These are phyloP conservation scores for Pleurotus eryngii DNA, from an alignment of 768 basidiomycete genomes.

Conservation along the genomic window DNA sequence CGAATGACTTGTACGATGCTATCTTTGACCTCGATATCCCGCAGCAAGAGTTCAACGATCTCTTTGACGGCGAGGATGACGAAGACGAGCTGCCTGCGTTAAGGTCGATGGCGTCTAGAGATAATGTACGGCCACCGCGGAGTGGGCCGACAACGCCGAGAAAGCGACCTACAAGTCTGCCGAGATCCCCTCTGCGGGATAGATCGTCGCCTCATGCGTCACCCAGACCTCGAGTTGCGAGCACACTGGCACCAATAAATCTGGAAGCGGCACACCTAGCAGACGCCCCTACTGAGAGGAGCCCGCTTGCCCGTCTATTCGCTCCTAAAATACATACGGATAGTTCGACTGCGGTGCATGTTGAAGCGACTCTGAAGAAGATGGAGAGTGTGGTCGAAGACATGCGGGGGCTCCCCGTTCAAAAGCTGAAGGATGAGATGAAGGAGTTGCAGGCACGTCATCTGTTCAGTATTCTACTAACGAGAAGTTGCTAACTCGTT, in stretches of 20 bases:
- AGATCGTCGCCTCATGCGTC: constrained; percentile 14
- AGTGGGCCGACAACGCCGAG: constrained; percentile 20
- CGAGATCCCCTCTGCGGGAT: constrained; percentile 13
- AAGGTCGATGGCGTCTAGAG: constrained; percentile 36
- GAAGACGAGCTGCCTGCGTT: constrained; percentile 35
- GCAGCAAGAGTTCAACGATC: constrained; percentile 35
- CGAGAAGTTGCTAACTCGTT: neutral
- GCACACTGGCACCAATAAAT: constrained; percentile 14
- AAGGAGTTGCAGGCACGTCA: constrained; percentile 70
- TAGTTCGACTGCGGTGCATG: constrained; percentile 18
- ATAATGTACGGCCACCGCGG: constrained; percentile 23
- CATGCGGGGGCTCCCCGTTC: constrained; percentile 60
- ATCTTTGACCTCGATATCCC: constrained; percentile 69
- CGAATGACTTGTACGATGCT: constrained; percentile 68
- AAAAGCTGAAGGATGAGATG: constrained; percentile 73
- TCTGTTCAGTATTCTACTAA: neutral
- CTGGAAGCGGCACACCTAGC: constrained; percentile 14
- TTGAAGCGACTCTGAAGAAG: constrained; percentile 46
- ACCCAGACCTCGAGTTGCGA: constrained; percentile 15
- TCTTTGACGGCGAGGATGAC: constrained; percentile 46
- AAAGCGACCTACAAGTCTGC: constrained; percentile 21
- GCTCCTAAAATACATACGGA: constrained; percentile 18
- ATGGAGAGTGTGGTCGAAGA: constrained; percentile 65
- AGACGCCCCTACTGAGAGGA: constrained; percentile 25
- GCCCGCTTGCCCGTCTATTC: constrained; percentile 52